Conservation (phyloP, 225 moss, liverwort and hornwort species). For the Bryoerythrophyllum caledonicum region DNA sequence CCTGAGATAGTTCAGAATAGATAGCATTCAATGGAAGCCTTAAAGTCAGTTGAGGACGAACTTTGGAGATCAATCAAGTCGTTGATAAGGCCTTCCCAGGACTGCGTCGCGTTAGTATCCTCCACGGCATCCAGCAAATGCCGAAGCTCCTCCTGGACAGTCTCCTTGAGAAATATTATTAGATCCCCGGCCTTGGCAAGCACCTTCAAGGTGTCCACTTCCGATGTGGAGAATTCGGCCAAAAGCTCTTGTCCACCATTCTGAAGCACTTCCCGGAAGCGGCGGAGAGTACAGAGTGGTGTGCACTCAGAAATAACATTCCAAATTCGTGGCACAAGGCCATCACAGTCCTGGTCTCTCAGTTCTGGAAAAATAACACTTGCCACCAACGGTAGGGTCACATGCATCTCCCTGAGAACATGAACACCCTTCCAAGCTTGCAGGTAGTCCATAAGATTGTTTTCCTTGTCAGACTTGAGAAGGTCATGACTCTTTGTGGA, state of each 20-base stretch:
- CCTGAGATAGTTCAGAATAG: neutral
- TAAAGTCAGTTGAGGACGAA: slow-evolving; percentile 19
- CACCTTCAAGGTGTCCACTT: slow-evolving; percentile 42
- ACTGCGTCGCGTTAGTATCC: slow-evolving; percentile 36
- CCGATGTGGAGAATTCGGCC: slow-evolving; percentile 30
- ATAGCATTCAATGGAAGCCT: neutral
- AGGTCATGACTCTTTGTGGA: slow-evolving; percentile 37
- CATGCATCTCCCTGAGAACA: slow-evolving; percentile 33
- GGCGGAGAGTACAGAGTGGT: slow-evolving; percentile 36
- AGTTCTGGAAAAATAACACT: slow-evolving; percentile 51
- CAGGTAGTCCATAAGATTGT: slow-evolving; percentile 30
- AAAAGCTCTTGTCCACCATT: slow-evolving; percentile 36
- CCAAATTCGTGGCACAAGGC: slow-evolving; percentile 42
- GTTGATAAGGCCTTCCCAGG: slow-evolving; percentile 52
- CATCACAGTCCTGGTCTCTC: slow-evolving; percentile 36
- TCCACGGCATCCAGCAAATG: slow-evolving; percentile 52
- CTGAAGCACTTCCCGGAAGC: slow-evolving; percentile 37
- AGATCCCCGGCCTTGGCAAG: slow-evolving; percentile 41
- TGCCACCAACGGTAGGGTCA: slow-evolving; percentile 38
- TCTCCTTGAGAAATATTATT: slow-evolving; percentile 43
- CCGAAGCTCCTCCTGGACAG: slow-evolving; percentile 49
- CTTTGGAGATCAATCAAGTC: slow-evolving; percentile 53
- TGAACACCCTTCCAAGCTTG: slow-evolving; percentile 35
- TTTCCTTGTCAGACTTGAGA: slow-evolving; percentile 34
- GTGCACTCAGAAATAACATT: slow-evolving; percentile 41